Evolutionary conservation across 2,329 filamentous ascomycete genomes (phyloP).

Genomic region (Metarhizium humberi): DNA sequence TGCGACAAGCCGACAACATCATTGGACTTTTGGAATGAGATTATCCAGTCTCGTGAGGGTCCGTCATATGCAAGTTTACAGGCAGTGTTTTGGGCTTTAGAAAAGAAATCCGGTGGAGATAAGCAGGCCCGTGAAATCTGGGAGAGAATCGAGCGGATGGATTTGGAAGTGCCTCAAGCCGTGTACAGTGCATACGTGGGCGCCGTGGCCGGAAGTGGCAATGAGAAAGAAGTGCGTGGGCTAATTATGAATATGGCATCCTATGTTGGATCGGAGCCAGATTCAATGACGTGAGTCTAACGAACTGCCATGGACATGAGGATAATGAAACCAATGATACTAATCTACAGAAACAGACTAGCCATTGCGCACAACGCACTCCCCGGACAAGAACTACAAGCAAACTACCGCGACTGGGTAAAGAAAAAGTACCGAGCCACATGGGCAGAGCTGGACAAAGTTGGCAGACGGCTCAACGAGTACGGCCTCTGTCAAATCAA

Average conservation of each 20-base stretch:
- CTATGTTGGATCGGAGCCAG: slow-evolving; percentile 58
- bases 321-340: neutral
- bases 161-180: slow-evolving; percentile 63
- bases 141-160: slow-evolving; percentile 61
- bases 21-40: slow-evolving; percentile 74
- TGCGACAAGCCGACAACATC: slow-evolving; percentile 58
- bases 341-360: slow-evolving; percentile 40
- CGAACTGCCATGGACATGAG: neutral
- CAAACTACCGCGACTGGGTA: slow-evolving; percentile 66
- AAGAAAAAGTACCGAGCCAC: slow-evolving; percentile 54
- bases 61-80: slow-evolving; percentile 74
- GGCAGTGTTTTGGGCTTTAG: slow-evolving; percentile 72
- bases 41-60: slow-evolving; percentile 75
- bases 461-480: slow-evolving; percentile 35
- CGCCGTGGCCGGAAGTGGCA: slow-evolving; percentile 63
- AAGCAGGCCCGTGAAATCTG: slow-evolving; percentile 58
- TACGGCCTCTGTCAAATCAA: slow-evolving; percentile 40
- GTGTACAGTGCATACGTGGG: slow-evolving; percentile 72
- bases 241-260: slow-evolving; percentile 58
- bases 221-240: slow-evolving; percentile 57
- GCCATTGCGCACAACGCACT: slow-evolving; percentile 69
- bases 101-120: slow-evolving; percentile 50
- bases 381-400: slow-evolving; percentile 54
- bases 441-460: slow-evolving; percentile 57
- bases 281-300: slow-evolving; percentile 57